Conservation (phyloP, 495 filamentous ascomycete species). For the Podospora anserina region DNA sequence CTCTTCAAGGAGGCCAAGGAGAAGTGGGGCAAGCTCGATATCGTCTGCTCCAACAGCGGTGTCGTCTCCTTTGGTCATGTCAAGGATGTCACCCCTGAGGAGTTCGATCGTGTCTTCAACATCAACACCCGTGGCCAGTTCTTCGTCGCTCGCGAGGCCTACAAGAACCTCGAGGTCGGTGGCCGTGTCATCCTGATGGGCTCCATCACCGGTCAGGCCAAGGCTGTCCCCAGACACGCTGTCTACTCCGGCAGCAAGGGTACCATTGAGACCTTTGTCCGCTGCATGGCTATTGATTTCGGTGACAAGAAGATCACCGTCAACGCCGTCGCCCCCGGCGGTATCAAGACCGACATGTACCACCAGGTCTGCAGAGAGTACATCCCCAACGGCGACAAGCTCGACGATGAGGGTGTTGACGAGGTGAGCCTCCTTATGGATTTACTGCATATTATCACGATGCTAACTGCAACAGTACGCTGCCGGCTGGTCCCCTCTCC, state of each 20-base stretch:
- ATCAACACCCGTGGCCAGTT: slow-evolving; percentile 78
- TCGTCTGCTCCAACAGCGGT: slow-evolving; percentile 68
- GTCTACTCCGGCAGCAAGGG: slow-evolving; percentile 49
- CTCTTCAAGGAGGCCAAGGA: slow-evolving; percentile 54
- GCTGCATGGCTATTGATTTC: slow-evolving; percentile 39
- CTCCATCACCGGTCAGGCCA: slow-evolving; percentile 62
- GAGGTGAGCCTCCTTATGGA: slow-evolving; percentile 17
- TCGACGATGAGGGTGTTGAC: slow-evolving; percentile 37
- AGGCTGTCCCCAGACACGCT: slow-evolving; percentile 61
- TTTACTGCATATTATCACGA: not conserved
- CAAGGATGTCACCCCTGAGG: slow-evolving; percentile 68
- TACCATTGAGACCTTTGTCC: slow-evolving; percentile 38
- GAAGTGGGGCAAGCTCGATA: slow-evolving; percentile 64
- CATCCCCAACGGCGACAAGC: slow-evolving; percentile 56
- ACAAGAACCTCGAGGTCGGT: slow-evolving; percentile 58
- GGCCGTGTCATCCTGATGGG: slow-evolving; percentile 63
- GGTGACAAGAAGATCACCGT: slow-evolving; percentile 54
- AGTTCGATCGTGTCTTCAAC: slow-evolving; percentile 75
- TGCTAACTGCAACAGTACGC: slow-evolving; percentile 39
- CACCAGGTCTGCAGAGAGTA: slow-evolving; percentile 62
- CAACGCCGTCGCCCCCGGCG: slow-evolving; percentile 64
- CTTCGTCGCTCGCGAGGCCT: slow-evolving; percentile 71
- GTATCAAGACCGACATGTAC: slow-evolving; percentile 71
- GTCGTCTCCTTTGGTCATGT: slow-evolving; percentile 61
- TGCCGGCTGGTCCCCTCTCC: slow-evolving; percentile 55